These are phyloP conservation scores for Dalbergia cultrata DNA, from an alignment of 306 rosid genomes.

Conservation along the genomic window DNA sequence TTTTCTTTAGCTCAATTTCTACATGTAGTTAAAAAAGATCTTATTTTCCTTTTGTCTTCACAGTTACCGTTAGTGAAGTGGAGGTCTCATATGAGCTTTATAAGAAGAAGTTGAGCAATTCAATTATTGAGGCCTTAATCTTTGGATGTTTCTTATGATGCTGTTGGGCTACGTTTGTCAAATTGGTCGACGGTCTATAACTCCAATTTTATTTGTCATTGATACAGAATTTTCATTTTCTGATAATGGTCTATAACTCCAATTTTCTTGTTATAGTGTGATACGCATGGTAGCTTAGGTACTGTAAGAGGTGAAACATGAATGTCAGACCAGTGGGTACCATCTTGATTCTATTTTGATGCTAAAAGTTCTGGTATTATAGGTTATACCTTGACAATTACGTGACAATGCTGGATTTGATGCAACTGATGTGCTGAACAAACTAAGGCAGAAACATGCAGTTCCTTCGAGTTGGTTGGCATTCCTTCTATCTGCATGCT, in stretches of 20 bases:
- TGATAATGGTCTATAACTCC: too few relatives aligned
- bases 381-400: slow-evolving; percentile 97
- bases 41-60: slow-evolving; percentile 28
- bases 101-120: slow-evolving; percentile 86
- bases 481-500: slow-evolving; percentile 9
- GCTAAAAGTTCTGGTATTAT: slow-evolving; percentile 39
- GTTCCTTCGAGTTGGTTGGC: slow-evolving; percentile 77
- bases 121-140: slow-evolving; percentile 75
- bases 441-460: slow-evolving; percentile 94
- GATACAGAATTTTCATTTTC: too few relatives aligned
- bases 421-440: slow-evolving; percentile 97
- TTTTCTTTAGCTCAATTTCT: slow-evolving; percentile 3
- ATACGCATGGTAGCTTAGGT: slow-evolving; percentile 4
- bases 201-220: too few relatives aligned
- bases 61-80: slow-evolving; percentile 85
- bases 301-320: slow-evolving; percentile 9
- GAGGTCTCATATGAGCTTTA: slow-evolving; percentile 82
- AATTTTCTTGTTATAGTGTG: too few relatives aligned
- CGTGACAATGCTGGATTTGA: slow-evolving; percentile 99
- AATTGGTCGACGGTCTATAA: too few relatives aligned
- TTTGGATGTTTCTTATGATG: too few relatives aligned
- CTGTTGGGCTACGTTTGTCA: too few relatives aligned
- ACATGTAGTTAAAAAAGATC: neutral
- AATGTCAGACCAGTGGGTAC: neutral
- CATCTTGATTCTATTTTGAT: slow-evolving; percentile 38